Evolutionary conservation across 2,329 filamentous ascomycete species (phyloP), one percentile per base, ranked within the genome.

Genomic region (Alternaria brassicicola): DNA sequence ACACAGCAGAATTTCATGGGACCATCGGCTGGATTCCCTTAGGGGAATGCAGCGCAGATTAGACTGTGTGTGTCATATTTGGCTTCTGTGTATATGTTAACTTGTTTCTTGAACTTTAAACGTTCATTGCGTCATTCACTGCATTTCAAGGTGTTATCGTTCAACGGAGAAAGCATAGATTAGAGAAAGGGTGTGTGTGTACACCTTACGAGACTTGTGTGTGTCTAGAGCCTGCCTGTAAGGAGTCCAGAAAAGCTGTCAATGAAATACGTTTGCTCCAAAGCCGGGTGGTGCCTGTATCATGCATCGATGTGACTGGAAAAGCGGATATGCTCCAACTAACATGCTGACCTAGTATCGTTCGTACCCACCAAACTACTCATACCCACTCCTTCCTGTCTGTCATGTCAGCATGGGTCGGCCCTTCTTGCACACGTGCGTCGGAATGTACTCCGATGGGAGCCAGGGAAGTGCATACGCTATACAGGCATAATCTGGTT

Each of bases 41-140:
- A 30, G 36, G 42, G 42, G 52, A 48, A 43, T 42, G 59, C 63
- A 63, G 63, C 63, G 63, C 65, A 70, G 67, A 69, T 69, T 65
- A 64, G 63, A 66, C 48, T 59, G 59, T 65, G 52, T 49, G 45
- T 52, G 49, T 59, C 23, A 36, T 51, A 49, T 56, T 41, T 47
- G 46, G 45, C 45, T 62, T 63, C 60, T 57, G 55, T 67, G 64
- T 65, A 67, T 43, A 65, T 67, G 54, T 61, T 52, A 46, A 49
- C 49, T 55, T 51, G 43, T 39, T 49, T 45, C 47, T 47, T 35
- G 30, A 33, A 35, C 43, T 19, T 33, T 8, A 35, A 19, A 28
- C 31, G 36, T 46, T 42, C 38, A 26, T 30, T 42, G 43, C 43
- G 43, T 47, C 43, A 47, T 47, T 47, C 43, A 33, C 43, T 47